phyloP scores from a whole-genome alignment of 2,329 filamentous ascomycete genomes.

The Penicillium sp. region DNA sequence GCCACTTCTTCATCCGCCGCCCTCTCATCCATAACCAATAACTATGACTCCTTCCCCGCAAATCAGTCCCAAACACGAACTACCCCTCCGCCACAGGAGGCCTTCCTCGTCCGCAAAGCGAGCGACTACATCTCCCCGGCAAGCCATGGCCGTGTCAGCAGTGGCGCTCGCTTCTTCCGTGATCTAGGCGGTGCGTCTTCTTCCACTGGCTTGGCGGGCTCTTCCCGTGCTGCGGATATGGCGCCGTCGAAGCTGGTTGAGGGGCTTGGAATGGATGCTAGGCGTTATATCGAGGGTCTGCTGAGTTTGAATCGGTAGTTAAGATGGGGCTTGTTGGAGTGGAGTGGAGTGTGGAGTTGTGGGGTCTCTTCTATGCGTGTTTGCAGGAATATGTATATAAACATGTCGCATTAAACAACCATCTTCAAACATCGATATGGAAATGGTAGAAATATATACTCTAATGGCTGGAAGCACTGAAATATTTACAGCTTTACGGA shows the following conservation, averaged over 20 bases:
- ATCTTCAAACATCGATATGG: not conserved
- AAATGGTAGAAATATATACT: too few species aligned
- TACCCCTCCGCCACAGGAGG: conserved; percentile 33
- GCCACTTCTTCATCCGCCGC: conserved; percentile 15
- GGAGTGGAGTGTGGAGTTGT: not conserved
- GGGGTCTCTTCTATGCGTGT: not conserved
- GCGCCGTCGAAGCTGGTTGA: conserved; percentile 41
- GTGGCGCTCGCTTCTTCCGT: conserved; percentile 38
- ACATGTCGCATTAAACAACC: not conserved
- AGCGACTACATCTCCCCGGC: conserved; percentile 39
- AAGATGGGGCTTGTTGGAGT: conserved; percentile 3
- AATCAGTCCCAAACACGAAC: not conserved
- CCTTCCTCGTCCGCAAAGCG: conserved; percentile 47
- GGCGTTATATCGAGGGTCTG: conserved; percentile 47
- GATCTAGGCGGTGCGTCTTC: conserved; percentile 39
- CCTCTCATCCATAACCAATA: conserved; percentile 9
- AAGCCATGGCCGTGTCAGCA: conserved; percentile 32
- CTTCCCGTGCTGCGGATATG: conserved; percentile 27
- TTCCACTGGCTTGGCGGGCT: conserved; percentile 19
- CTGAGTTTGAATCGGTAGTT: conserved; percentile 43
- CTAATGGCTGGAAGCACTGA: not conserved
- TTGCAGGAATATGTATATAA: not conserved
- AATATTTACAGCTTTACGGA: not conserved
- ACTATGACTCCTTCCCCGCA: not conserved
- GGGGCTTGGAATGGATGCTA: conserved; percentile 47